Conservation (phyloP, 179 eudicot genomes). For the Drosera spatulata region DNA sequence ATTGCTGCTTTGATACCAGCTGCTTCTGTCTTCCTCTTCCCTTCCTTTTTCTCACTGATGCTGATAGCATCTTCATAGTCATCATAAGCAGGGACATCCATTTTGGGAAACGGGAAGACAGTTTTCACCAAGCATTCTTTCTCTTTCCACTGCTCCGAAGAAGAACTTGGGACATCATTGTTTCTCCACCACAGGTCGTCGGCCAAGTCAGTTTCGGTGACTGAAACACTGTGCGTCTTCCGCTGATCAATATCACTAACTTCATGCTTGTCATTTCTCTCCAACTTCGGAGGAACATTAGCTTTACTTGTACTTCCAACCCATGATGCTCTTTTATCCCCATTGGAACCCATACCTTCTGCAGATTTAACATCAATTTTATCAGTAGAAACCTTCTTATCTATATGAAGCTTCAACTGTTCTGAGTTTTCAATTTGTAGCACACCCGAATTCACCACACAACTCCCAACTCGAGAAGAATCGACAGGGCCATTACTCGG, state of each 20-base stretch:
- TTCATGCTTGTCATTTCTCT: constrained; percentile 22
- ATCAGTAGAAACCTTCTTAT: constrained; percentile 22
- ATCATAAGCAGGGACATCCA: constrained; percentile 39
- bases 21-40: constrained; percentile 32
- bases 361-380: constrained; percentile 20
- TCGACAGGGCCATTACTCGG: constrained; percentile 37
- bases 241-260: constrained; percentile 32
- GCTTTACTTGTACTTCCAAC: constrained; percentile 41
- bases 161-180: constrained; percentile 27
- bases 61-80: constrained; percentile 9
- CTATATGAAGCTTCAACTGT: constrained; percentile 20
- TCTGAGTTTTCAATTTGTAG: constrained; percentile 23
- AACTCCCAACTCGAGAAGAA: constrained; percentile 25
- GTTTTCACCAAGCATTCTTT: constrained; percentile 70
- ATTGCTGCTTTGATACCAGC: constrained; percentile 47
- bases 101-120: constrained; percentile 58
- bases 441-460: constrained; percentile 6
- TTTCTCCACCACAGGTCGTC: constrained; percentile 45
- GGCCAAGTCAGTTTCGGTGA: constrained; percentile 22
- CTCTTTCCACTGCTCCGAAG: constrained; percentile 30
- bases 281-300: constrained; percentile 18
- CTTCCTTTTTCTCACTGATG: constrained; percentile 36
- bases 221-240: constrained; percentile 11
- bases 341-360: constrained; percentile 29
- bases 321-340: constrained; percentile 42